Conservation (phyloP, 208 protist species). For the Acanthamoeba royreba region DNA sequence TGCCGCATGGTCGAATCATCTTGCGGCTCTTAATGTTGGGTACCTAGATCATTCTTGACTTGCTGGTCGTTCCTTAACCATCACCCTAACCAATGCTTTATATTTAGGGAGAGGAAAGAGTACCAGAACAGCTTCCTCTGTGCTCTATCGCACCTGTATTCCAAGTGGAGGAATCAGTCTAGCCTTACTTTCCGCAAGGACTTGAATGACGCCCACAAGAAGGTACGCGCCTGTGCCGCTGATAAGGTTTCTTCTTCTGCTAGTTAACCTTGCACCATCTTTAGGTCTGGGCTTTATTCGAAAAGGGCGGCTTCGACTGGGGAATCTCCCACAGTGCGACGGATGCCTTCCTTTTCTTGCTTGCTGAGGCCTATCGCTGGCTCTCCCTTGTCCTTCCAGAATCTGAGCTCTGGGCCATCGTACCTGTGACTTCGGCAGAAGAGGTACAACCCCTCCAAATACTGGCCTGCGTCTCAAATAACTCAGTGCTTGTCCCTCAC, state of each 20-base stretch:
- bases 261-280: too few relatives aligned
- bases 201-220: background rate
- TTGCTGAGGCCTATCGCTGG: background rate
- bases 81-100: background rate
- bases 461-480: too few relatives aligned
- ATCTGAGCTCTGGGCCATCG: background rate
- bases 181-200: background rate
- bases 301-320: background rate
- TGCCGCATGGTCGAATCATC: background rate
- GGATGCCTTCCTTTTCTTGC: background rate
- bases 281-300: too few relatives aligned
- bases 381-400: background rate
- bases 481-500: background rate
- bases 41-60: background rate
- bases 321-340: background rate
- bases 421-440: background rate
- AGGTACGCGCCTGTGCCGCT: too few relatives aligned
- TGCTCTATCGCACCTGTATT: background rate
- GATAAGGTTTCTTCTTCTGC: too few relatives aligned
- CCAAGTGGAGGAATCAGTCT: background rate
- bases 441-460: background rate
- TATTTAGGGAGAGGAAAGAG: background rate
- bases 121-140: background rate
- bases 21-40: background rate
- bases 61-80: too few relatives aligned